Conservation (phyloP, 75 land plant species). For the Selaginella tamariscina region DNA sequence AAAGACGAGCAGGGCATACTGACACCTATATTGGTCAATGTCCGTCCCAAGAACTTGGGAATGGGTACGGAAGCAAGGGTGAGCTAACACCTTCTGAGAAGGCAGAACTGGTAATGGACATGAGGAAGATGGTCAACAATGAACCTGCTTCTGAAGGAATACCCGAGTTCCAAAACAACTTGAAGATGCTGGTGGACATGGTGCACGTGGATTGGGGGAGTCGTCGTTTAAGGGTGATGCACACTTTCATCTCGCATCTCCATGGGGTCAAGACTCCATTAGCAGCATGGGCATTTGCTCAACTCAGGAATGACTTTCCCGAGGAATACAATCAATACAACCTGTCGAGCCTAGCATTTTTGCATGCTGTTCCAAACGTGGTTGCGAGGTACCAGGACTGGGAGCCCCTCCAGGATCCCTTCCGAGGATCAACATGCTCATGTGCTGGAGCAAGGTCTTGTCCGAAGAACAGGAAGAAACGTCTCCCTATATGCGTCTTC, state of each 20-base stretch:
- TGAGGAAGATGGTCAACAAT: too few relatives aligned
- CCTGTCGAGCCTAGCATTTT: conserved; percentile 60
- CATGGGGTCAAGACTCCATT: conserved; percentile 40
- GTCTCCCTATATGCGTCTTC: conserved; percentile 63
- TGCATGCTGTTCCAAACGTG: conserved; percentile 57
- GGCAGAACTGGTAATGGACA: too few relatives aligned
- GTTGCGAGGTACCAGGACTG: conserved; percentile 67
- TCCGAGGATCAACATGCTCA: conserved; percentile 48
- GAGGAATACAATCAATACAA: conserved; percentile 76
- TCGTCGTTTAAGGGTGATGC: conserved; percentile 33
- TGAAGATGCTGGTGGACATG: conserved; percentile 67
- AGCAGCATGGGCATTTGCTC: conserved; percentile 42
- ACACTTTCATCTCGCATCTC: conserved; percentile 30
- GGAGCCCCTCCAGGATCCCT: conserved; percentile 77
- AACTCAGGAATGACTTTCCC: conserved; percentile 27
- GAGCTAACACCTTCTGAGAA: too few relatives aligned
- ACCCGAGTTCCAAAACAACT: conserved; percentile 91
- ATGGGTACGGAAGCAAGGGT: too few relatives aligned
- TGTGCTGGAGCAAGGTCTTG: conserved; percentile 46
- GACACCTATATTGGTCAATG: too few relatives aligned
- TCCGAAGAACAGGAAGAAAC: conserved; percentile 23
- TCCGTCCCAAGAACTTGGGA: too few relatives aligned
- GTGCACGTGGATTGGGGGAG: conserved; percentile 64
- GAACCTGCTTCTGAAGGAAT: too few relatives aligned
- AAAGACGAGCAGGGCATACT: too few relatives aligned